These are phyloP conservation scores for Chiua virens DNA, from an alignment of 768 basidiomycete species.

Conservation along the genomic window DNA sequence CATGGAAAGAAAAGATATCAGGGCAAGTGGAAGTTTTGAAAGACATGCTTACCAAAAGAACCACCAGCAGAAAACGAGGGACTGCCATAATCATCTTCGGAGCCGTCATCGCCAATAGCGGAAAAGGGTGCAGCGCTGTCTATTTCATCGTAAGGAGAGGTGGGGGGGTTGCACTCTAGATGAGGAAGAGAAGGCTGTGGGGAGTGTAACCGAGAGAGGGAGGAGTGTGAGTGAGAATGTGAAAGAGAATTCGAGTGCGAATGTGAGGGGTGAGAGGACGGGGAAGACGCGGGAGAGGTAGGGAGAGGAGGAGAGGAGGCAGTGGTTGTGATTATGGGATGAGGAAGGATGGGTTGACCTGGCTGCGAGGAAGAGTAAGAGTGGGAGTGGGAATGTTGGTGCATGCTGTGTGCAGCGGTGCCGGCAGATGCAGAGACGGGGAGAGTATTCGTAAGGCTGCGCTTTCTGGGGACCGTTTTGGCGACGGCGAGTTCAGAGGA, in stretches of 20 bases:
- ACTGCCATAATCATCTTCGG: slow-evolving; percentile 25
- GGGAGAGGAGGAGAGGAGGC: slow-evolving; percentile 30
- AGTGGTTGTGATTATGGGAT: slow-evolving; percentile 34
- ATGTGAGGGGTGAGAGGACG: slow-evolving; percentile 24
- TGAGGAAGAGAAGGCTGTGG: slow-evolving; percentile 18
- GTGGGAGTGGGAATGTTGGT: slow-evolving; percentile 30
- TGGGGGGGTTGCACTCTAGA: slow-evolving; percentile 30
- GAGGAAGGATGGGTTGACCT: slow-evolving; percentile 7
- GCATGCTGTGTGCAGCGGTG: slow-evolving; percentile 14
- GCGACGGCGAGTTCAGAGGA: slow-evolving; percentile 44
- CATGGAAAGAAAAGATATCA: slow-evolving; percentile 3
- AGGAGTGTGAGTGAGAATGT: slow-evolving; percentile 21
- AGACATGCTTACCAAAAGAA: slow-evolving; percentile 4
- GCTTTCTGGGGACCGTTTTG: slow-evolving; percentile 63
- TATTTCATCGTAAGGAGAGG: slow-evolving; percentile 56
- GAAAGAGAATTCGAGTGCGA: slow-evolving; percentile 21
- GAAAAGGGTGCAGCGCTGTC: slow-evolving; percentile 43
- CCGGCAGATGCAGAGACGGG: slow-evolving; percentile 30
- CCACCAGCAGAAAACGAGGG: slow-evolving; percentile 13
- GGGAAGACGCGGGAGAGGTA: slow-evolving; percentile 23
- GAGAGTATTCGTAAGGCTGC: slow-evolving; percentile 55
- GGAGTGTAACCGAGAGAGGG: slow-evolving; percentile 23
- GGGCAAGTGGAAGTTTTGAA: neutral
- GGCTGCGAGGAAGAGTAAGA: slow-evolving; percentile 20
- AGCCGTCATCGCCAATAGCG: slow-evolving; percentile 22